phyloP scores from a whole-genome alignment of 768 basidiomycete species.

The Clitopilus passeckerianus region DNA sequence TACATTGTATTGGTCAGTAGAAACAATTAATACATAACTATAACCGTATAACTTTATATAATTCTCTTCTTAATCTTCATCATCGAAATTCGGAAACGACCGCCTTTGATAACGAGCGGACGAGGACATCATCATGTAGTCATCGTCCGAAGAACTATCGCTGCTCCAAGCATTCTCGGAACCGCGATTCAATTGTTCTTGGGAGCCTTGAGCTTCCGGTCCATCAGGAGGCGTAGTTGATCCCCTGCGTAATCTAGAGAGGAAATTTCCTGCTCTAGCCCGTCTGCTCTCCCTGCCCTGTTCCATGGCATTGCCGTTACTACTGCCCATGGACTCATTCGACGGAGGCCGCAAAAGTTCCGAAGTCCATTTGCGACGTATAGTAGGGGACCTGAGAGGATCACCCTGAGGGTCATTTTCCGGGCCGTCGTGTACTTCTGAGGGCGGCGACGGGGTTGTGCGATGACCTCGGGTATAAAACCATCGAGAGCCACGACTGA shows the following conservation, averaged over 20 bases:
- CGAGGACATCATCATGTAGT: neutral
- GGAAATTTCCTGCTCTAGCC: slow-evolving; percentile 25
- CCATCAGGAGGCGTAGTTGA: slow-evolving; percentile 25
- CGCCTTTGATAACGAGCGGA: neutral
- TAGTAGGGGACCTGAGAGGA: slow-evolving; percentile 31
- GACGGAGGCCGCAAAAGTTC: slow-evolving; percentile 27
- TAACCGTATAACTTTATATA: too few species aligned
- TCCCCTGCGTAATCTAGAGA: slow-evolving; percentile 36
- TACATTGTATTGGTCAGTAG: neutral
- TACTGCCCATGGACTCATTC: neutral
- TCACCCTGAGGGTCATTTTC: slow-evolving; percentile 22
- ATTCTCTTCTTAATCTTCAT: neutral
- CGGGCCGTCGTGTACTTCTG: slow-evolving; percentile 28
- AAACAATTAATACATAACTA: too few species aligned
- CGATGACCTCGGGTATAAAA: slow-evolving; percentile 48
- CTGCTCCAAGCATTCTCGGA: slow-evolving; percentile 48
- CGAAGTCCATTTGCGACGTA: slow-evolving; percentile 46
- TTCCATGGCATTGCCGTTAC: neutral
- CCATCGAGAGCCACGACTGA: slow-evolving; percentile 50
- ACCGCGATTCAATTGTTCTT: slow-evolving; percentile 8
- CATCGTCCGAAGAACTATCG: slow-evolving; percentile 53
- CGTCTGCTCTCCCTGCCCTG: slow-evolving; percentile 1
- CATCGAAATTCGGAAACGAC: neutral
- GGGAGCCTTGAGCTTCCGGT: slow-evolving; percentile 8
- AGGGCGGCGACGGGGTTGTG: slow-evolving; percentile 23